A percentile compares a stretch with the other conserved stretches of the same genome.
Evolutionary conservation across 345 rosid species (phyloP).

Genomic region (Populus euphratica): DNA sequence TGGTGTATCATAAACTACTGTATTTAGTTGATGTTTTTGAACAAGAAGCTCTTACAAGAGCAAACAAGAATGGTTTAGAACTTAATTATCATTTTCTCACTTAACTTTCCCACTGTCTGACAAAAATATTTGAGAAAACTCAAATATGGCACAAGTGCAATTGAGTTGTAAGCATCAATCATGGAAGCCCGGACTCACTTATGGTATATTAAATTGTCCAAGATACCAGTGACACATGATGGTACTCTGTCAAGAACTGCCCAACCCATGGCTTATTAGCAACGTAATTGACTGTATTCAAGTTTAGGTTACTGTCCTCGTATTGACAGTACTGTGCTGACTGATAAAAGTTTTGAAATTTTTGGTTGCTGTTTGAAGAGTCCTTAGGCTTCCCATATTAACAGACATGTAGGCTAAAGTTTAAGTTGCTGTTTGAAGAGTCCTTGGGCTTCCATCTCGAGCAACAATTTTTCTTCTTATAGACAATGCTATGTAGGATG

Average conservation of each 20-base stretch:
- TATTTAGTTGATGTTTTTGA: background rate
- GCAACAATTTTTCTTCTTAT: background rate
- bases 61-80: background rate
- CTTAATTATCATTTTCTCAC: background rate
- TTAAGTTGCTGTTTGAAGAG: background rate
- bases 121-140: background rate
- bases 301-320: background rate
- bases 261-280: background rate
- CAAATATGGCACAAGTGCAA: background rate
- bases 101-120: background rate
- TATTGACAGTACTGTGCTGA: background rate
- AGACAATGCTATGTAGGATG: background rate
- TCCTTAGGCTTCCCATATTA: background rate
- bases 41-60: background rate
- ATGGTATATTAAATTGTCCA: background rate
- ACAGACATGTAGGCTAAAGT: too few relatives aligned
- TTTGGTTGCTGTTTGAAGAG: background rate
- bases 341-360: background rate
- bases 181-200: background rate
- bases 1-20: background rate
- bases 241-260: background rate
- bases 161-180: background rate
- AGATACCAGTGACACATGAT: background rate
- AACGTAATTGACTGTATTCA: background rate
- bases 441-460: background rate